Evolutionary conservation across 176 grass and related monocot genomes (phyloP).

Genomic region (Thinopyrum elongatum): DNA sequence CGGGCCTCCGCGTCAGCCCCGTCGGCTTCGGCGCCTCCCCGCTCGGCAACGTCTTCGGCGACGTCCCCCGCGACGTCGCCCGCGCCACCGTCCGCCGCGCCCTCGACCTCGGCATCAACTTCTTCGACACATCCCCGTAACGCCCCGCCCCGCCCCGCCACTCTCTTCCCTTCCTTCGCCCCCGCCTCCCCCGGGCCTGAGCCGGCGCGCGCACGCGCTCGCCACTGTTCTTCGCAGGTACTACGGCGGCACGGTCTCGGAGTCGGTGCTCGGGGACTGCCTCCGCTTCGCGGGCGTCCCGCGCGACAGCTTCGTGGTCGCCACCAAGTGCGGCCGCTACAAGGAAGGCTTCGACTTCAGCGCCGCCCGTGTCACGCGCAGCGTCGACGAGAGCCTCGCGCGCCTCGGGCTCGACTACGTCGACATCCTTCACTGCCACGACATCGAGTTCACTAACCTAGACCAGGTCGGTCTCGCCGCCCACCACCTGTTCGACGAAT

Average conservation of each 20-base stretch:
- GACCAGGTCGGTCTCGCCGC: slow-evolving; percentile 46
- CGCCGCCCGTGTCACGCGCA: slow-evolving; percentile 58
- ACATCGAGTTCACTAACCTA: slow-evolving; percentile 84
- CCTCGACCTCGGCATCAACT: slow-evolving; percentile 81
- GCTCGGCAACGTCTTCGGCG: slow-evolving; percentile 76
- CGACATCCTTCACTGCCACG: slow-evolving; percentile 84
- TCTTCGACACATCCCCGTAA: slow-evolving; percentile 92
- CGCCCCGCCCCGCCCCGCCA: not conserved
- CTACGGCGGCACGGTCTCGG: slow-evolving; percentile 74
- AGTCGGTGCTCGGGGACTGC: slow-evolving; percentile 83
- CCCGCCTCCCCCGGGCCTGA: not conserved
- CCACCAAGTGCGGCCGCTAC: slow-evolving; percentile 94
- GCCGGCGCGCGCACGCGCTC: not conserved
- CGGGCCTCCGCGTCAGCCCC: slow-evolving; percentile 65
- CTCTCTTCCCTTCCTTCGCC: not conserved
- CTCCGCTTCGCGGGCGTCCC: slow-evolving; percentile 56
- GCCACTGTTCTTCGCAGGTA: slow-evolving; percentile 39
- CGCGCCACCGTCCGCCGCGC: slow-evolving; percentile 71
- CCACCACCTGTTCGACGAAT: slow-evolving; percentile 30
- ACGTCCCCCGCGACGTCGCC: slow-evolving; percentile 49
- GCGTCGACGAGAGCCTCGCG: slow-evolving; percentile 76
- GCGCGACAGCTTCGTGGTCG: slow-evolving; percentile 54
- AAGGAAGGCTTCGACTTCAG: slow-evolving; percentile 84
- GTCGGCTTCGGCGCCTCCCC: slow-evolving; percentile 89
- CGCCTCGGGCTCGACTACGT: slow-evolving; percentile 80